Base-by-base conservation (phyloP, 2,329 filamentous ascomycete genomes). In the Pyricularia grisea region DNA sequence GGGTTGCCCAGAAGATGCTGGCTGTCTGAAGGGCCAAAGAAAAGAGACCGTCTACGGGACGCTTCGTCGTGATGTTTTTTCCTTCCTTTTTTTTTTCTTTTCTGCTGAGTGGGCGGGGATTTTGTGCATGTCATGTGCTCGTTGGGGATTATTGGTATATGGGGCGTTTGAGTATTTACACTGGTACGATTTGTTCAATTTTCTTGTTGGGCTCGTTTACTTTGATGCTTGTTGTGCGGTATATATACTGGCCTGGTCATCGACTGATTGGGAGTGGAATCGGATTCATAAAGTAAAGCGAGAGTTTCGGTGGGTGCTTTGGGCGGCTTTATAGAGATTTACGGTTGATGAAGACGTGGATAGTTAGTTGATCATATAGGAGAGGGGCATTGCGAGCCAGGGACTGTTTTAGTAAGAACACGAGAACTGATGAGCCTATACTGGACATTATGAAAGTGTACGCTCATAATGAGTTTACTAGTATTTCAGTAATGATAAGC, bases 1-100 rank as follows among this genome's bases (percentile, higher is more conserved):
- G 76, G 72, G 76, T 78, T 11, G 80, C 79, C 17, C 75, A 79
- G 70, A 78, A 75, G 65, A 79, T 78, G 78, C 72, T 83, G 60
- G 72, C 72, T 28, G 75, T 77, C 58, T 75, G 73, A 74, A 65
- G 63, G 28, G 30, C 31, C 31, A 23, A 66, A 42, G 42, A 42
- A 36, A 42, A 7, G 30, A 23, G 31, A 23, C n/a, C 9, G 31
- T n/a, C 42, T 2, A n/a, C 42, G 20, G 42, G 42, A 55, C 42
- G 20, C 7, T 20, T 55, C 17, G 42, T 36, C 14, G 42, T 5
- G 20, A n/a, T 55, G 42, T n/a, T 55, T 55, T 50, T 33, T 36
- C 12, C 10, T 36, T 33, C 10, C 12, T 36, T 6, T 36, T 36
- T 36, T 36, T 17, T 12, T 11, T 36, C 14, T 17, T 36, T 17